Conservation (phyloP, 1,284 basidiomycete genomes). For the Tremellales sp. region DNA sequence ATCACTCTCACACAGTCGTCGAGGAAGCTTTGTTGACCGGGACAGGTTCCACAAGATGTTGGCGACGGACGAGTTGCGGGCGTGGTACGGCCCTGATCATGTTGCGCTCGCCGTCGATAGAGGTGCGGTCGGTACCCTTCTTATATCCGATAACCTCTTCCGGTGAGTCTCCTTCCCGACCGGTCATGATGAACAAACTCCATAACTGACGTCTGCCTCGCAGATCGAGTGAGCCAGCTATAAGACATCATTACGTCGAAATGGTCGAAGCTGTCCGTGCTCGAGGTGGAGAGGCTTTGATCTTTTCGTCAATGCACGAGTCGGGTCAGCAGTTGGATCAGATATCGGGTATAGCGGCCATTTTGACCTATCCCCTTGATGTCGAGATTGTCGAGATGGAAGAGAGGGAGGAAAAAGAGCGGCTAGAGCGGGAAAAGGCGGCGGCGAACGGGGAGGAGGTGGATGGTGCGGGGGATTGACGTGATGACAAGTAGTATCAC, state of each 20-base stretch:
- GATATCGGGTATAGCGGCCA: constrained; percentile 90
- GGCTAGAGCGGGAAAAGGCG: constrained; percentile 33
- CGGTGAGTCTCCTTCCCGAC: constrained; percentile 59
- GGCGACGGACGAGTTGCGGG: constrained; percentile 85
- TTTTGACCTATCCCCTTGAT: constrained; percentile 93
- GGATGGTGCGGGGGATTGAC: constrained; percentile 2
- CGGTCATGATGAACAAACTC: constrained; percentile 1
- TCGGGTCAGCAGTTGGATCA: constrained; percentile 95
- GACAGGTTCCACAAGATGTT: constrained; percentile 94
- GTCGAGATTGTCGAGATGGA: constrained; percentile 90
- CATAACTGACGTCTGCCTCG: background rate
- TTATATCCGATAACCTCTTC: constrained; percentile 95
- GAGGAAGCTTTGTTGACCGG: background rate
- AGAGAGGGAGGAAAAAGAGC: constrained; percentile 66
- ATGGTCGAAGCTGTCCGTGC: constrained; percentile 85
- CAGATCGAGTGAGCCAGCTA: constrained; percentile 69
- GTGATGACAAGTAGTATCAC: background rate
- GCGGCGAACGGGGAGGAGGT: constrained; percentile 9
- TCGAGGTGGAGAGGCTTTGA: constrained; percentile 87
- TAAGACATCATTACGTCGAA: constrained; percentile 76
- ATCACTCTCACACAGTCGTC: background rate
- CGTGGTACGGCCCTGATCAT: constrained; percentile 97
- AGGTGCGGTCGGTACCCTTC: constrained; percentile 87
- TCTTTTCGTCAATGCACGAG: constrained; percentile 99
- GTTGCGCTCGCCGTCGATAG: constrained; percentile 86